Evolutionary conservation across 805 yeast genomes (phyloP), one percentile per base, ranked within the genome.

Genomic region (Candida odintsovae): DNA sequence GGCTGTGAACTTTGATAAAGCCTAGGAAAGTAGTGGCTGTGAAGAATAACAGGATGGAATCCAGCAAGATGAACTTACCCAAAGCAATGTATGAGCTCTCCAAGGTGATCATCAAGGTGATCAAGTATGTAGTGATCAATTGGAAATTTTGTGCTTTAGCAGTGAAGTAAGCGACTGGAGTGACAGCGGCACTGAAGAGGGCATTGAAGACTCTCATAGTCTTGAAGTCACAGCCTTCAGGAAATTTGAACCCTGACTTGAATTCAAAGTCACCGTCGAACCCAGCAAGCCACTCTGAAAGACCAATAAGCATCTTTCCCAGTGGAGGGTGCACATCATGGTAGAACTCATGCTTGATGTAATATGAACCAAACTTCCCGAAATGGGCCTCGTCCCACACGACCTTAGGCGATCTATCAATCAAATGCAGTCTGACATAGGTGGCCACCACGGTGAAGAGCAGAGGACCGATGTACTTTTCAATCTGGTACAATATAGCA

Each of bases 321-420:
- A 86, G 71, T 1, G 95, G 95, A 19, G 95, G 95, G 61, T 86
- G 95, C 26, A 86, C 95, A 67, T 86, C 95, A 56, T 82, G 88
- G 58, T 86, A 86, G 61, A 86, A 85, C 57, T 86, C 90, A 59
- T 82, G 89, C 63, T 82, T 77, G 53, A 85, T 68, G 64, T 86
- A 86, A 58, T 85, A 81, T 4, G 92, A 82, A 40, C 95, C 95
- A 62, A 86, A 86, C 62, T 84, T 85, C 38, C 94, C 95, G 63
- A 86, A 86, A 70, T 86, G 95, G 6, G 95, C 94, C 64, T 86
- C 95, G 68, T 86, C 95, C 95, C 95, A 86, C 9, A 85, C 83
- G 41, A 86, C 92, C 45, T 71, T 73, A 43, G 76, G 64, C 48
- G 80, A 74, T 28, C 67, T 65, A 20, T 77, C 80, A 43, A 86